These are phyloP conservation scores for Penicillium brevicompactum DNA, from an alignment of 2,329 filamentous ascomycete genomes.

Conservation along the genomic window DNA sequence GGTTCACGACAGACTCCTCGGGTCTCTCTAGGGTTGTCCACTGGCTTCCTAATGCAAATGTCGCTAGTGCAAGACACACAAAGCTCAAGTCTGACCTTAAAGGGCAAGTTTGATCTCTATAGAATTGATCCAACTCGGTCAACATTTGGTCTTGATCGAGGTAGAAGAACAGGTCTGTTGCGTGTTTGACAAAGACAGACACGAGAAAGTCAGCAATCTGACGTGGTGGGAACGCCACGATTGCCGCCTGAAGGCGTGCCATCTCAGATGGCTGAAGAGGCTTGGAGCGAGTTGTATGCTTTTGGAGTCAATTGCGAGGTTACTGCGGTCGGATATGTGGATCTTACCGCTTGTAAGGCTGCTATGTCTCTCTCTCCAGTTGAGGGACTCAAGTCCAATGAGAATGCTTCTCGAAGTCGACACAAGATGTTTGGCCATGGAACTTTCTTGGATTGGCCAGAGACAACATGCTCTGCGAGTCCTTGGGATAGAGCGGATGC, in stretches of 20 bases:
- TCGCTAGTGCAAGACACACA: slow-evolving; percentile 18
- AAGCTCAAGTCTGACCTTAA: slow-evolving; percentile 18
- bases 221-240: slow-evolving; percentile 18
- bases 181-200: slow-evolving; percentile 21
- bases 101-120: slow-evolving; percentile 6
- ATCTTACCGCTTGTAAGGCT: slow-evolving; percentile 16
- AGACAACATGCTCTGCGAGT: slow-evolving; percentile 15
- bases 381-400: slow-evolving; percentile 8
- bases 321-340: background rate
- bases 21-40: slow-evolving; percentile 36
- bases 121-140: slow-evolving; percentile 18
- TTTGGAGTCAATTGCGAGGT: too few relatives aligned
- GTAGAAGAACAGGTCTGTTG: slow-evolving; percentile 23
- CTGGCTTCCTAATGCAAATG: slow-evolving; percentile 36
- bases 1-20: slow-evolving; percentile 4
- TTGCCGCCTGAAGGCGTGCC: slow-evolving; percentile 3
- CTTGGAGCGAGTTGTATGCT: slow-evolving; percentile 10
- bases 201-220: slow-evolving; percentile 19
- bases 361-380: slow-evolving; percentile 14
- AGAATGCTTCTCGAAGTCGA: slow-evolving; percentile 20
- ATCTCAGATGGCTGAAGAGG: slow-evolving; percentile 9
- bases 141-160: slow-evolving; percentile 19
- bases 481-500: slow-evolving; percentile 11
- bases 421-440: slow-evolving; percentile 18
- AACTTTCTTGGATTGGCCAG: slow-evolving; percentile 7